A percentile compares a stretch with the other conserved stretches of the same genome.
phyloP scores from a whole-genome alignment of 2,329 filamentous ascomycete genomes.

The Stachybotrys chlorohalonatus region DNA sequence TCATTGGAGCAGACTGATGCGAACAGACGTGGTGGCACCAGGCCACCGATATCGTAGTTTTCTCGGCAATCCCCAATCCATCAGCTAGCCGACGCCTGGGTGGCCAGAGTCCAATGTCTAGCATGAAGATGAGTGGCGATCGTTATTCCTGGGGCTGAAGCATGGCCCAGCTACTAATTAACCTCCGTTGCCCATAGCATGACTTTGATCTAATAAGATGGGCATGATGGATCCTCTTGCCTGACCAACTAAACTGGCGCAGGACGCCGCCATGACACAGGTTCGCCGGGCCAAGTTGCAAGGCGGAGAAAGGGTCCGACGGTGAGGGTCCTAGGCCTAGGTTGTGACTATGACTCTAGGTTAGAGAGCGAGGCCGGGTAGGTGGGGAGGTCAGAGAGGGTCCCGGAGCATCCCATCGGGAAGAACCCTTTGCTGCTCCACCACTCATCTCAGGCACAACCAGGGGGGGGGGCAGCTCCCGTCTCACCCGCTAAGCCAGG shows the following conservation, averaged over 20 bases:
- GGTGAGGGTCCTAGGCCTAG: not conserved
- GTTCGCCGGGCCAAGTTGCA: not conserved
- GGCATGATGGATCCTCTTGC: not conserved
- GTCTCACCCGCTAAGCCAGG: not conserved
- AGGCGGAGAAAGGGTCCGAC: not conserved
- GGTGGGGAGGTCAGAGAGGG: conserved; percentile 2
- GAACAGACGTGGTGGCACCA: not conserved
- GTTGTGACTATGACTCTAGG: not conserved
- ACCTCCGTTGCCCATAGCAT: not conserved
- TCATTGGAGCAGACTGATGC: not conserved
- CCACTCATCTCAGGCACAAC: not conserved
- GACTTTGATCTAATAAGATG: not conserved
- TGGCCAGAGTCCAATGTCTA: not conserved
- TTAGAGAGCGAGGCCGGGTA: not conserved
- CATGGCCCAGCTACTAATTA: not conserved
- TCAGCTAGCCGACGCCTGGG: not conserved
- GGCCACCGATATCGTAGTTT: not conserved
- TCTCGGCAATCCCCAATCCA: not conserved
- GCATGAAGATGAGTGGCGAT: not conserved
- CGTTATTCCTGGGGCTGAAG: not conserved
- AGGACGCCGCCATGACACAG: too few species aligned
- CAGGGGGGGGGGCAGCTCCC: not conserved
- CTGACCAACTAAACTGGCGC: not conserved
- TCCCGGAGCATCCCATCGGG: conserved; percentile 16
- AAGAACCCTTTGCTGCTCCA: conserved; percentile 13